Evolutionary conservation across 306 rosid genomes (phyloP), one percentile per base, ranked within the genome.

Genomic region (Malus asiatica): DNA sequence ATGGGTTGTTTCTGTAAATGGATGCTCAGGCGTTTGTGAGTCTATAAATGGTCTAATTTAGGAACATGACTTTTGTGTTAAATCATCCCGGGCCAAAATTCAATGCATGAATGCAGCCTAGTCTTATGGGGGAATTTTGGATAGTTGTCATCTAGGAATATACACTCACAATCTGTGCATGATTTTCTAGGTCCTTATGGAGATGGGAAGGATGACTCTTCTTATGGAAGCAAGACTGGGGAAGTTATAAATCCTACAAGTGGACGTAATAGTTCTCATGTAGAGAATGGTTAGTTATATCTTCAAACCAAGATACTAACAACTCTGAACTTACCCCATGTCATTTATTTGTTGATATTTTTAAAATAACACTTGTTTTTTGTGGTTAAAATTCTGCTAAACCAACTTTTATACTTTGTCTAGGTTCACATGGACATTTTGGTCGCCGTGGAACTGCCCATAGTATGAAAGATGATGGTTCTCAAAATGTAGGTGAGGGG

Each of bases 361-460:
- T 57, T 69, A 11, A 15, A 20, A 23, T 58, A 6, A 18, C 58
- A 71, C 27, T 1, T 42, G 61, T 52, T 82, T 81, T 80, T 68
- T 38, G 35, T 66, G 23, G 29, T n/a, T 48, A 35, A 65, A 40
- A 4, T 53, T 61, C 22, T 78, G 58, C 68, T 72, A 55, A 76
- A 65, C 29, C 14, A 22, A 64, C 48, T 75, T 68, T 42, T 83
- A 25, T 60, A 22, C 48, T 61, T 61, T 66, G 71, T 58, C 70
- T 71, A 95, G 99, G 96, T 79, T 81, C 93, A 52, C 86, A 78
- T 9, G 84, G 87, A 77, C 89, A 88, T 85, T 81, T 76, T 75
- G 84, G 86, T 76, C 98, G 91, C 16, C 97, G 89, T 22, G 97
- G 97, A 81, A 84, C 83, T 81, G 83, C 78, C 74, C 87, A 80